Base-by-base conservation (phyloP, 225 moss, liverwort and hornwort species). In the Sphagnum contortum region DNA sequence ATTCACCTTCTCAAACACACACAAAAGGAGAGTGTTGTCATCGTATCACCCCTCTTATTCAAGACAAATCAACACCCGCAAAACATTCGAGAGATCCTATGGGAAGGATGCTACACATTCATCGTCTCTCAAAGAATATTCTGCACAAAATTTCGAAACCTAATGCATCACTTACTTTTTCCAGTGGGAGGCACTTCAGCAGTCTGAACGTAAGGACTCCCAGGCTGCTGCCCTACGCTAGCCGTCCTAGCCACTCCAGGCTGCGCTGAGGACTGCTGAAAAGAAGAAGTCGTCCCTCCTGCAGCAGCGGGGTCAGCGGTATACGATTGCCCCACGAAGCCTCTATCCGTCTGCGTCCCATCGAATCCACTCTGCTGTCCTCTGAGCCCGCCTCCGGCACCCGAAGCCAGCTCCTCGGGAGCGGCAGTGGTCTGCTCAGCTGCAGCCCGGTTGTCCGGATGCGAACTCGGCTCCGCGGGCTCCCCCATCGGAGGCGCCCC, bases 401-500 rank as follows among this genome's bases (percentile, higher is more conserved):
- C 50, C 1, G 9, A 5, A 52, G 7, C 9, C 52, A 5, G 52
- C 7, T 52, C 7, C 52, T 52, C 52, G 29, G 62, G 47, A 3
- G 64, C 65, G 14, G 77, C 79, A 59, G 62, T 55, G 59, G 61
- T 61, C 61, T 79, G 76, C 5, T 74, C 54, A 46, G 94, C 94
- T 48, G 91, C 94, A 4, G 67, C 74, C 70, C 74, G 75, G 64
- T 94, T 94, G 73, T 86, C 94, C 47, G 94, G 94, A 72, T 94
- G 94, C 4, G 91, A 70, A 47, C 78, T 81, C 7, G 94, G 94
- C 71, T 87, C 80, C 3, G 94, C 50, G 46, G 94, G 94, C 12
- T 81, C 81, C 48, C 91, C 91, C 94, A 94, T 94, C 29, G 87
- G 87, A 2, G 89, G 83, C 8, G 94, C 83, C 63, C 94, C 94